Evolutionary conservation across 768 basidiomycete species (phyloP), one percentile per base, ranked within the genome.

Genomic region (Auricularia auricula-judae): DNA sequence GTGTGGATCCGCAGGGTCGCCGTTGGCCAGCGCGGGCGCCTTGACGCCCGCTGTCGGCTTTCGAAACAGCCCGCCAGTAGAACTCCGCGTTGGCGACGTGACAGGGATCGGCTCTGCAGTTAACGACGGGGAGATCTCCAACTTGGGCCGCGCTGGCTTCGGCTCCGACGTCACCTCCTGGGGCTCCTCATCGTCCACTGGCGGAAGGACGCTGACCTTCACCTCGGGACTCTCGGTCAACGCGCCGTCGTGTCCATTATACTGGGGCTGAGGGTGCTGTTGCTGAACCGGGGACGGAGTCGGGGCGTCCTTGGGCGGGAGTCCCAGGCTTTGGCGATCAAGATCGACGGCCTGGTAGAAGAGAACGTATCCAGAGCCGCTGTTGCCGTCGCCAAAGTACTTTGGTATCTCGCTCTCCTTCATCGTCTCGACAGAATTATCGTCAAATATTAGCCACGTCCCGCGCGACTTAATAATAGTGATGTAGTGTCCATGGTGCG

Each of bases 401-500:
- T 88, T 89, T 62, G 86, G 82, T 66, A 99, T 95, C 67, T 98
- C 96, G 61, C 78, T 79, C 74, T 98, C 96, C 68, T 88, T 84
- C 71, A 99, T 88, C 1, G 87, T 78, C 56, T 88, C 89, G 62
- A 99, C 93, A 66, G 84, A 89, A 69, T 97, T 93, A 74, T 99
- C 97, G 76, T 99, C 97, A 70, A 98, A 98, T 61, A 96, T 81
- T 65, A 93, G 80, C 97, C 97, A 99, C 61, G 81, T 74, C 44
- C 85, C 88, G 66, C 84, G 81, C 2, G 89, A 89, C 73, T 91
- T 93, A 74, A 98, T 89, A 70, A 98, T 87, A 69, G 95, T 89
- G 68, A 98, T 86, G 74, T 99, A 99, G 78, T 99, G 97, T 0
- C 97, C 97, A 70, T 98, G 97, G 72, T 97, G 89, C n/a, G 94